phyloP scores from a whole-genome alignment of 1,284 basidiomycete species.

The Volvariella volvacea region DNA sequence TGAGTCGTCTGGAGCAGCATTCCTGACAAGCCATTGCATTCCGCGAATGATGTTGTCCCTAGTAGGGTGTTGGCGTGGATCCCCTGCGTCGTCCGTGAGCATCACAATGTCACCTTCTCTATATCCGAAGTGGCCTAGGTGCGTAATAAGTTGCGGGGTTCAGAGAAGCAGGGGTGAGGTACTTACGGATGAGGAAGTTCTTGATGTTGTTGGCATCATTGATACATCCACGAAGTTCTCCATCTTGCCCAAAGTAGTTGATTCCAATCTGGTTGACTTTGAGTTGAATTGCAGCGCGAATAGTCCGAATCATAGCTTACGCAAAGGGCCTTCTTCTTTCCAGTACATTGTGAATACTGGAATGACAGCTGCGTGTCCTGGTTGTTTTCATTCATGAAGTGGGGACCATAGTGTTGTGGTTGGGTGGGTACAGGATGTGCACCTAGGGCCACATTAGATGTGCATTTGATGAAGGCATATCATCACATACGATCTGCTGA shows the following conservation, averaged over 20 bases:
- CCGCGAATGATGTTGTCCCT: conserved; percentile 70
- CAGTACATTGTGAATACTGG: conserved; percentile 82
- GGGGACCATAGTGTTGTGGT: conserved; percentile 65
- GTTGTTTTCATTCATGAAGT: conserved; percentile 44
- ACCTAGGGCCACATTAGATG: too few species aligned
- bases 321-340: conserved; percentile 75
- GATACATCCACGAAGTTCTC: conserved; percentile 75
- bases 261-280: conserved; percentile 57
- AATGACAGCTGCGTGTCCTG: conserved; percentile 55
- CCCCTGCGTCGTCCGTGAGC: conserved; percentile 69
- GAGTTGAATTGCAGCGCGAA: background rate
- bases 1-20: conserved; percentile 77
- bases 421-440: too few species aligned
- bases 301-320: conserved; percentile 36
- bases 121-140: conserved; percentile 63
- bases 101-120: conserved; percentile 79
- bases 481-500: background rate
- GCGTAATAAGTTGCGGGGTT: background rate
- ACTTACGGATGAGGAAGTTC: conserved; percentile 63
- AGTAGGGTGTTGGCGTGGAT: conserved; percentile 67
- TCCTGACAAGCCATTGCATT: conserved; percentile 87
- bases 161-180: background rate
- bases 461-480: background rate
- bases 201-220: conserved; percentile 82
- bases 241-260: conserved; percentile 68